Conservation (phyloP, 106 monocot species). For the Acorus calamus region DNA sequence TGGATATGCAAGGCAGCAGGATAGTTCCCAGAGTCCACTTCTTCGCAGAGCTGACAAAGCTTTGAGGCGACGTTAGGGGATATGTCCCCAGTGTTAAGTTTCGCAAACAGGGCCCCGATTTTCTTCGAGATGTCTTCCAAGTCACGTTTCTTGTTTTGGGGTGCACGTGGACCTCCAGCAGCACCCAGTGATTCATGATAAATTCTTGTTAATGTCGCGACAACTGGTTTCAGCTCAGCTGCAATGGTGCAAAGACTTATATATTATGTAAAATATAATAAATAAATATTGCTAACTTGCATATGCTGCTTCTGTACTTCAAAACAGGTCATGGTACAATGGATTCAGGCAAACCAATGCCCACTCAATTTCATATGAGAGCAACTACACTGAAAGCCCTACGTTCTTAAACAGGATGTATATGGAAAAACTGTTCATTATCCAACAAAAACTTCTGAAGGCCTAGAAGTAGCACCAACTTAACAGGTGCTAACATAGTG, state of each 20-base stretch:
- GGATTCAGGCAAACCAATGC: no score
- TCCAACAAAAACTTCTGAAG: no score
- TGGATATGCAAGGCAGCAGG: constrained; percentile 76
- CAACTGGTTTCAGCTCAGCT: constrained; percentile 82
- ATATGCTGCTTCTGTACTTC: background rate
- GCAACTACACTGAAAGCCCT: no score
- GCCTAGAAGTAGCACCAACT: no score
- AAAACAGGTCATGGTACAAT: no score
- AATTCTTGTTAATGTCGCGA: constrained; percentile 71
- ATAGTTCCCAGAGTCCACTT: constrained; percentile 61
- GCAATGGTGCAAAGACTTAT: constrained; percentile 4
- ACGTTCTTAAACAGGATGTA: no score
- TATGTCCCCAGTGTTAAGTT: constrained; percentile 77
- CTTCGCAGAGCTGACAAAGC: constrained; percentile 71
- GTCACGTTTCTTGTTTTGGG: constrained; percentile 77
- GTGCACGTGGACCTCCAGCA: constrained; percentile 65
- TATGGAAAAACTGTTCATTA: no score
- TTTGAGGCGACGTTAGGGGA: constrained; percentile 83
- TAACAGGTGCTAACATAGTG: no score
- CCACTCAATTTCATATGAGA: no score
- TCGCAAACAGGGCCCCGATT: constrained; percentile 79
- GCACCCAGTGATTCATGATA: constrained; percentile 79
- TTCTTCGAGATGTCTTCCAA: constrained; percentile 93
- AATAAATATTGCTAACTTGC: background rate
- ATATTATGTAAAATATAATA: no score